Base-by-base conservation (phyloP, 108 stramenopile genomes). In the Cyclotella distinguenda region DNA sequence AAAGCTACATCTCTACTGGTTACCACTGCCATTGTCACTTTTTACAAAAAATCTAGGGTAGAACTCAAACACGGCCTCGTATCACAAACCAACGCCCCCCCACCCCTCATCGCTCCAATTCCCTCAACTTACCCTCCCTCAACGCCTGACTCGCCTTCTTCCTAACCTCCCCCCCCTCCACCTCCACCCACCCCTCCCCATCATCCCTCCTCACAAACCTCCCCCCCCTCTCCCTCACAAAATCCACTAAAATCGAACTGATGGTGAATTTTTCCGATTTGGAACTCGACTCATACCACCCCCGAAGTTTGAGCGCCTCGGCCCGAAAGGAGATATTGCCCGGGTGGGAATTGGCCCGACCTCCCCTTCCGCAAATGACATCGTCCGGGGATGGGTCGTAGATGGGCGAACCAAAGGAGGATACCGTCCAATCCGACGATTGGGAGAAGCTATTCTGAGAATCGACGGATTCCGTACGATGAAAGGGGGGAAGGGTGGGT, bases 131-230 rank as follows among this genome's bases (percentile, higher is more conserved):
- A 9, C 66, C 82, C 50, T 82, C 82, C 47, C 82, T 78, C 55
- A 82, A 66, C 8, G 82, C 78, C 61, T 82, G 82, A 66, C 71
- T 68, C 2, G 78, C 82, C 60, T 82, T 82, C 72, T 77, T 78
- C 6, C 82, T 23, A 23, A 78, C 74, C 51, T 75, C 82, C 38
- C 57, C 70, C 39, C 33, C 68, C 62, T 82, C 82, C 0, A 66
- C 60, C 59, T 72, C 81, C 15, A 64, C 27, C 74, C 74, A 75
- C 19, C 50, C 13, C 18, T 57, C 75, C 10, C 54, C 76, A 9
- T 46, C 60, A 58, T 74, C 81, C 60, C 72, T 21, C 65, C 71
- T 75, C 39, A 82, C 46, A 55, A 82, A 79, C n/a, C 82, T 62
- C 11, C 81, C 81, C 0, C 68, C 68, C 36, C 52, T 38, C 33